phyloP scores from a whole-genome alignment of 495 filamentous ascomycete species.

The Neurospora tetrasperma region DNA sequence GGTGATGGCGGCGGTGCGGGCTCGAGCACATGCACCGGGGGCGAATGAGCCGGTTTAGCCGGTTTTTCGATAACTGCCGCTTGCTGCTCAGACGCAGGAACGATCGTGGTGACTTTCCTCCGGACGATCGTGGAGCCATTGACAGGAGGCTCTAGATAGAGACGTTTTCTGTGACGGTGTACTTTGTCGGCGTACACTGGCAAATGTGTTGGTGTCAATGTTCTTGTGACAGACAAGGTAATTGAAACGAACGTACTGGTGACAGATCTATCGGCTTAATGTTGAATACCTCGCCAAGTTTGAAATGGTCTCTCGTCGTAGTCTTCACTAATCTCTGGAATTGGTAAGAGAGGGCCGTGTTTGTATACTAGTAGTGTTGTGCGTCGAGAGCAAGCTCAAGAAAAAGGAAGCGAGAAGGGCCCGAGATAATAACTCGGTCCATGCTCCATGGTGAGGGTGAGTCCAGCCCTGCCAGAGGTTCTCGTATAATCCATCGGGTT shows the following conservation, averaged over 20 bases:
- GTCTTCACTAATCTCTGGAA: no score
- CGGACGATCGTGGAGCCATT: conserved; percentile 29
- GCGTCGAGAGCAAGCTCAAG: background rate
- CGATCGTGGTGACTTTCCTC: conserved; percentile 32
- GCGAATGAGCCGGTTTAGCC: background rate
- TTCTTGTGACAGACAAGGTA: background rate
- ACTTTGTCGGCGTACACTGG: conserved; percentile 12
- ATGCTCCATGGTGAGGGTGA: background rate
- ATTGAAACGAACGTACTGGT: background rate
- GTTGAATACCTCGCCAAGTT: background rate
- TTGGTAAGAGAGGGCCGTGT: no score
- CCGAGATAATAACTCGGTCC: background rate
- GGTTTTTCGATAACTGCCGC: background rate
- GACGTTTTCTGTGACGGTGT: conserved; percentile 28
- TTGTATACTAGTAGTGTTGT: no score
- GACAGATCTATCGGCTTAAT: background rate
- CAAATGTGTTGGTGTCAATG: conserved; percentile 1
- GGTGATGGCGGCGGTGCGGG: background rate
- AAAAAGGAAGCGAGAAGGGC: background rate
- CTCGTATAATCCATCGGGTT: background rate
- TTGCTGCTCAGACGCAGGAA: conserved; percentile 18
- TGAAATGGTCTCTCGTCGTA: background rate
- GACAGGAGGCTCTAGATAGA: conserved; percentile 35
- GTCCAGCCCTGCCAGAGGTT: background rate
- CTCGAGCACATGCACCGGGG: background rate